phyloP scores from a whole-genome alignment of 148 eudicot species.

The Silene latifolia region DNA sequence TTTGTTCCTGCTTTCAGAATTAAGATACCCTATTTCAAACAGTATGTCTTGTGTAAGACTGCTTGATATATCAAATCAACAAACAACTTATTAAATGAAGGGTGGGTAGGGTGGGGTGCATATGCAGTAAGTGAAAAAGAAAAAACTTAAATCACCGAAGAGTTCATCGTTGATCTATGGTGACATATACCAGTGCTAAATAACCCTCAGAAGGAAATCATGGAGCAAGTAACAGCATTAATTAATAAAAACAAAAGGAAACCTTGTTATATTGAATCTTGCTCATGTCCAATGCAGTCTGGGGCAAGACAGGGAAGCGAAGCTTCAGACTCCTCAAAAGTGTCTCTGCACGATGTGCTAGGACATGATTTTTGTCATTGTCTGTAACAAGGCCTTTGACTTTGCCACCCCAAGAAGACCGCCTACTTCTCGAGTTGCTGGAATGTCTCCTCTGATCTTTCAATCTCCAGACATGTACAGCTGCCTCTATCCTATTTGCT shows the following conservation, averaged over 20 bases:
- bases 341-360: constrained; percentile 71
- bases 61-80: background rate
- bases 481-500: constrained; percentile 88
- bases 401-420: constrained; percentile 75
- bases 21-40: background rate
- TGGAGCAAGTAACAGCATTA: background rate
- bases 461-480: constrained; percentile 80
- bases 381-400: constrained; percentile 72
- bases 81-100: background rate
- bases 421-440: constrained; percentile 42
- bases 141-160: background rate
- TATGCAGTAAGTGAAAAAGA: background rate
- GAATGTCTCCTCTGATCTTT: constrained; percentile 54
- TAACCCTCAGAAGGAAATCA: background rate
- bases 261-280: constrained; percentile 97
- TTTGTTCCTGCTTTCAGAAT: too few relatives aligned
- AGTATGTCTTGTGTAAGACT: too few relatives aligned
- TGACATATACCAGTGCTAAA: too few relatives aligned
- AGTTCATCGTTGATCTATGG: too few relatives aligned
- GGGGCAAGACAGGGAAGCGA: constrained; percentile 92
- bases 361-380: constrained; percentile 59
- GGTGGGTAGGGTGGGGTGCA: background rate
- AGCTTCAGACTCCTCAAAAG: constrained; percentile 61
- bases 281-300: constrained; percentile 88
- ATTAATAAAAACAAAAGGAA: background rate